phyloP scores from a whole-genome alignment of 2,329 filamentous ascomycete species.

The Ophiostoma angusticollis region DNA sequence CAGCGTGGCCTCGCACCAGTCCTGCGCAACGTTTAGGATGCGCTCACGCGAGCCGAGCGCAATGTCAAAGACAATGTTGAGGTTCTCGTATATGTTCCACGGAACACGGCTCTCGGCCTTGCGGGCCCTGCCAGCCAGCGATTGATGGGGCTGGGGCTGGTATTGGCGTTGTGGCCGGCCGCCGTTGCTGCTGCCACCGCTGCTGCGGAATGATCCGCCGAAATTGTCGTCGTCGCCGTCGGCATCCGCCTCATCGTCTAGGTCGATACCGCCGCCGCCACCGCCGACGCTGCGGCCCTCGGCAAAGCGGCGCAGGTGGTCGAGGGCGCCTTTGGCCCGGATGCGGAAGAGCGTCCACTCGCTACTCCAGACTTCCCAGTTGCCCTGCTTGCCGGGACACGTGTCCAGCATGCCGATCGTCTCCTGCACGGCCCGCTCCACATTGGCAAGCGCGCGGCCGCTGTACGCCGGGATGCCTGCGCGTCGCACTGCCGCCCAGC shows the following conservation, averaged over 20 bases:
- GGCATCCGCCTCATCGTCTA: slow-evolving; percentile 51
- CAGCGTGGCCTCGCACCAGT: slow-evolving; percentile 85
- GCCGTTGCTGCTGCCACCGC: slow-evolving; percentile 22
- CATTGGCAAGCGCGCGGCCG: slow-evolving; percentile 63
- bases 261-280: slow-evolving; percentile 16
- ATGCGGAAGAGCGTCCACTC: slow-evolving; percentile 80
- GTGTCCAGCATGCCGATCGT: slow-evolving; percentile 57
- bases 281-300: slow-evolving; percentile 45
- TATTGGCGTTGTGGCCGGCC: too few relatives aligned
- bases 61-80: slow-evolving; percentile 69
- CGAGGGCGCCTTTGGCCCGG: slow-evolving; percentile 54
- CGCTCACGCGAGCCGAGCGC: slow-evolving; percentile 63
- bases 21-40: slow-evolving; percentile 64
- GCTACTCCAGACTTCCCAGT: slow-evolving; percentile 73
- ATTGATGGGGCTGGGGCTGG: too few relatives aligned
- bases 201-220: slow-evolving; percentile 23
- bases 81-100: slow-evolving; percentile 78
- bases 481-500: slow-evolving; percentile 64
- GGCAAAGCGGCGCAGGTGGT: slow-evolving; percentile 63
- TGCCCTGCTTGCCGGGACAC: slow-evolving; percentile 55
- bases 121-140: slow-evolving; percentile 53
- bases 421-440: slow-evolving; percentile 57
- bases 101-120: slow-evolving; percentile 79
- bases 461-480: slow-evolving; percentile 57
- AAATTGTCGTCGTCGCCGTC: slow-evolving; percentile 20